These are phyloP conservation scores for Ceratorhiza oryzae-sativae DNA, from an alignment of 1,284 basidiomycete species.

Conservation along the genomic window DNA sequence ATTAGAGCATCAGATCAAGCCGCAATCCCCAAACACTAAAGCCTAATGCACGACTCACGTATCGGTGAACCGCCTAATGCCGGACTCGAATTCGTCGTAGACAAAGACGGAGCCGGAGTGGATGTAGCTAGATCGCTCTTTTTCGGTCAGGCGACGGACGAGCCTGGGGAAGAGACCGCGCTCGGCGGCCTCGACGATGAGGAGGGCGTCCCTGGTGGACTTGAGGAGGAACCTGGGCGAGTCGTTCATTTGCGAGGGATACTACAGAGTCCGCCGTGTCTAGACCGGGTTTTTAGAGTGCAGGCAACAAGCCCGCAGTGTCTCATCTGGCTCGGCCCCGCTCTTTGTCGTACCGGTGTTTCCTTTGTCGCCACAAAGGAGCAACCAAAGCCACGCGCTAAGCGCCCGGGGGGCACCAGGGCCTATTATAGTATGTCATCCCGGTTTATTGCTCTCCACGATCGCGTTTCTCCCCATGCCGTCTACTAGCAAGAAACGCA, in stretches of 20 bases:
- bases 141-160: slow-evolving; percentile 33
- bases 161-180: slow-evolving; percentile 28
- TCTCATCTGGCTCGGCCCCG: slow-evolving; percentile 6
- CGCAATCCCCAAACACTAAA: not conserved
- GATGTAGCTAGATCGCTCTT: slow-evolving; percentile 24
- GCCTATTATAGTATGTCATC: not conserved
- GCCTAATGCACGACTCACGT: slow-evolving; percentile 30
- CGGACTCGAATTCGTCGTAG: slow-evolving; percentile 35
- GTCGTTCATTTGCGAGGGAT: slow-evolving; percentile 11
- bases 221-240: slow-evolving; percentile 27
- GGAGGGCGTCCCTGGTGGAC: slow-evolving; percentile 37
- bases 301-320: slow-evolving; percentile 18
- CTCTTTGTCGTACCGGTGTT: slow-evolving; percentile 33
- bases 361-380: slow-evolving; percentile 39
- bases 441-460: not conserved
- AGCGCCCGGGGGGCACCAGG: slow-evolving; percentile 1
- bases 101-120: slow-evolving; percentile 26
- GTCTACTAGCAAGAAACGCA: slow-evolving; percentile 12
- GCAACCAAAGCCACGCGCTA: slow-evolving; percentile 10
- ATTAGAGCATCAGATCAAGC: not conserved
- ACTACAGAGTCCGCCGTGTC: not conserved
- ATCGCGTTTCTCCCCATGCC: not conserved
- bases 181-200: slow-evolving; percentile 32
- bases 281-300: slow-evolving; percentile 18
- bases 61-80: slow-evolving; percentile 33